Evolutionary conservation across 305 asterid genomes (phyloP).

Genomic region (Fraxinus velutina): DNA sequence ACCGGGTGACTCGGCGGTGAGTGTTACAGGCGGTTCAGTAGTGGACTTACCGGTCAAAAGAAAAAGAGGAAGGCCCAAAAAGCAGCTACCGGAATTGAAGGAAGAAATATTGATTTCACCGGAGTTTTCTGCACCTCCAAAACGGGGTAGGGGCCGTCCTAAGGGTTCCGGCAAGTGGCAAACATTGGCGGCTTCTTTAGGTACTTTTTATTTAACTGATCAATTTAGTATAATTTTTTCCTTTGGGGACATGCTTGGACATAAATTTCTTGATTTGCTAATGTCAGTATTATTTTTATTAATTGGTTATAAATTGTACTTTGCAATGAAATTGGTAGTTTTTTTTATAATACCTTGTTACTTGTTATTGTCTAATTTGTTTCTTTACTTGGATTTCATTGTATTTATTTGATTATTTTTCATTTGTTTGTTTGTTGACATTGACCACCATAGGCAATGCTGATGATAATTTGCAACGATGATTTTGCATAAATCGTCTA

Average conservation of each 20-base stretch:
- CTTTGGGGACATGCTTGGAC: neutral
- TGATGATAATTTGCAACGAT: neutral
- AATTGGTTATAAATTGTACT: neutral
- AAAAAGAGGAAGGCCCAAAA: conserved; percentile 42
- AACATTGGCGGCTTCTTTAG: conserved; percentile 24
- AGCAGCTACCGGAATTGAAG: conserved; percentile 9
- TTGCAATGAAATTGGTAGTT: neutral
- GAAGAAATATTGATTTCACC: conserved; percentile 6
- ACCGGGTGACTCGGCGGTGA: neutral
- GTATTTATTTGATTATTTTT: neutral
- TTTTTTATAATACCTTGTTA: neutral
- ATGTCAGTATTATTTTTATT: neutral
- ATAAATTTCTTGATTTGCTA: neutral
- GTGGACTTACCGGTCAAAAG: conserved; percentile 20
- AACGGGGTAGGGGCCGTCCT: conserved; percentile 41
- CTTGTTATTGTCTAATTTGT: neutral
- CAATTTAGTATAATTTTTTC: neutral
- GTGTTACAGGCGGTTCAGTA: neutral
- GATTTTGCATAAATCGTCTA: neutral
- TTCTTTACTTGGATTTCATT: neutral
- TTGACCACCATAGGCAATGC: neutral
- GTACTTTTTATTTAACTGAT: conserved; percentile 10
- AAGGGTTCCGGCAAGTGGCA: conserved; percentile 42
- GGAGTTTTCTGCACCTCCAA: conserved; percentile 19
- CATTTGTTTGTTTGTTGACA: neutral